A percentile compares a stretch with the other conserved stretches of the same genome.
Evolutionary conservation across 352 stramenopile species (phyloP).

Genomic region (Phytophthora capsici): DNA sequence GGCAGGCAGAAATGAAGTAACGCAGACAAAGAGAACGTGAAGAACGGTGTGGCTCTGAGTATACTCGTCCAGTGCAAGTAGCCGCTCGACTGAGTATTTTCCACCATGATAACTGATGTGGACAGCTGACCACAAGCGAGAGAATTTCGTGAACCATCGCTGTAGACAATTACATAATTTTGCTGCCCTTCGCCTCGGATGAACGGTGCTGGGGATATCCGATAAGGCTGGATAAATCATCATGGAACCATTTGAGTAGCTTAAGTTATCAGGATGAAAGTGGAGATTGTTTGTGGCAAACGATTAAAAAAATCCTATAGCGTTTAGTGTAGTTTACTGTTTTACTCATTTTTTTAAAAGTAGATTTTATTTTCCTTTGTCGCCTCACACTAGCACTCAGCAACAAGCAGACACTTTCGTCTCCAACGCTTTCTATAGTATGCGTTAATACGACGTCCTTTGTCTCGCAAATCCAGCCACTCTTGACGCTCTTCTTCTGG

Average conservation of each 20-base stretch:
- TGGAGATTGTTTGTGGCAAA: too few relatives aligned
- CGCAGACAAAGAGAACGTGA: conserved; percentile 24
- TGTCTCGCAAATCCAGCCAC: conserved; percentile 20
- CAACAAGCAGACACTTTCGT: background rate
- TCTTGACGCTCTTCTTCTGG: conserved; percentile 15
- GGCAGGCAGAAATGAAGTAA: conserved; percentile 25
- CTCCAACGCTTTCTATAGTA: background rate
- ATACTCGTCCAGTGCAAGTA: conserved; percentile 39
- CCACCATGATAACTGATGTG: conserved; percentile 28
- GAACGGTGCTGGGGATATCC: conserved; percentile 4
- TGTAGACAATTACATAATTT: background rate
- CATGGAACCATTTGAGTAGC: too few relatives aligned
- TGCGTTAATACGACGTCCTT: background rate
- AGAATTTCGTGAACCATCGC: conserved; percentile 7
- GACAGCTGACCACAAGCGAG: conserved; percentile 6
- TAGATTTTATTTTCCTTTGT: too few relatives aligned
- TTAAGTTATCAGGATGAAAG: too few relatives aligned
- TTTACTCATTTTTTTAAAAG: too few relatives aligned
- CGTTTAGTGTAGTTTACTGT: too few relatives aligned
- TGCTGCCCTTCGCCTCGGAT: background rate
- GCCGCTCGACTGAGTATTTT: conserved; percentile 41
- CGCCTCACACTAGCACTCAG: too few relatives aligned
- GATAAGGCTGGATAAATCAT: conserved; percentile 17
- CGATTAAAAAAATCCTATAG: too few relatives aligned
- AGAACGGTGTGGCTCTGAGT: conserved; percentile 15